phyloP scores from a whole-genome alignment of 306 rosid species.

The Medicago ruthenica region DNA sequence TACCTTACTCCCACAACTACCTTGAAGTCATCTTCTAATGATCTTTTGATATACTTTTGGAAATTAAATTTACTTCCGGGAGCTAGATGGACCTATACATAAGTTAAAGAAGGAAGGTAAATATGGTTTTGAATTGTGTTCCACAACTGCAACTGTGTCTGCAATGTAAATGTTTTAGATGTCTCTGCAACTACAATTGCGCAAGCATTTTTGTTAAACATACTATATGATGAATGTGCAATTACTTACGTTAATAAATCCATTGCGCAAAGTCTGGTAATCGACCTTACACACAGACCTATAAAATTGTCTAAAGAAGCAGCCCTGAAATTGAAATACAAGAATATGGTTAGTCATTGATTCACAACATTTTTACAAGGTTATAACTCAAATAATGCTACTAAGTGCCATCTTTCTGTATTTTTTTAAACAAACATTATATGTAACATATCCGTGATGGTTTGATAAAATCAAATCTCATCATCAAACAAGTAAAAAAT shows the following conservation, averaged over 20 bases:
- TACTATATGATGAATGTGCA: not conserved
- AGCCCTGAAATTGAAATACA: slow-evolving; percentile 62
- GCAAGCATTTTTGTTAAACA: no score
- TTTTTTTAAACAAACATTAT: not conserved
- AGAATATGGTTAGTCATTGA: not conserved
- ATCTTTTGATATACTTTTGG: slow-evolving; percentile 89
- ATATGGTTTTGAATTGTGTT: not conserved
- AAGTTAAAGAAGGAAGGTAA: not conserved
- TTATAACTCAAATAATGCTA: not conserved
- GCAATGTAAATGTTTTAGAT: no score
- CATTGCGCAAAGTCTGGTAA: slow-evolving; percentile 79
- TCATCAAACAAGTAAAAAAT: not conserved
- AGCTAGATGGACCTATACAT: slow-evolving; percentile 74
- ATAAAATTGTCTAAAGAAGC: slow-evolving; percentile 88
- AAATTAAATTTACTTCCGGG: slow-evolving; percentile 92
- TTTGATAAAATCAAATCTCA: not conserved
- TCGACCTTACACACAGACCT: slow-evolving; percentile 79
- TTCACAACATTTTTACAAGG: no score
- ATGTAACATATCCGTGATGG: not conserved
- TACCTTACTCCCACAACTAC: slow-evolving; percentile 88
- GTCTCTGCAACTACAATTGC: no score
- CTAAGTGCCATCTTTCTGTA: not conserved
- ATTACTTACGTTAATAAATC: slow-evolving; percentile 78
- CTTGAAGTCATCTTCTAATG: slow-evolving; percentile 95
- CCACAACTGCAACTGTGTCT: not conserved